Percentiles rank a stretch among this genome's conserved stretches.
Evolutionary conservation across 2,329 filamentous ascomycete species (phyloP).

Genomic region (Cercospora janseana): DNA sequence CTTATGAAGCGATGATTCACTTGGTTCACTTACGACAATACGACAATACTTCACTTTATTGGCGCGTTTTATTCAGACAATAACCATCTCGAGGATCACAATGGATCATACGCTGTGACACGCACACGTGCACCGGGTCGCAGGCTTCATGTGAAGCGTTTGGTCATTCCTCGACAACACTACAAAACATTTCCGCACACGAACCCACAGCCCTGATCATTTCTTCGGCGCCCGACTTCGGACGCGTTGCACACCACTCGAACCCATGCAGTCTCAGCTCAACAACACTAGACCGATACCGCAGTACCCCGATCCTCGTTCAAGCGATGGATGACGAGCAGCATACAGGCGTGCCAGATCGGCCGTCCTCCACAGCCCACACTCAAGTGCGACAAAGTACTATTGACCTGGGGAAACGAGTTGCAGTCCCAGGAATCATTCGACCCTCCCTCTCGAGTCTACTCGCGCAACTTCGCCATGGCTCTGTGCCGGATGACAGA

Average conservation of each 20-base stretch:
- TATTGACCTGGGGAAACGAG: neutral
- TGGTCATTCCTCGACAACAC: neutral
- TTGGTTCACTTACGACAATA: neutral
- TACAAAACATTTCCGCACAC: too few species aligned
- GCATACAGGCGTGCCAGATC: neutral
- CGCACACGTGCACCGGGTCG: neutral
- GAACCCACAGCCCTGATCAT: too few species aligned
- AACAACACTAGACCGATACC: too few species aligned
- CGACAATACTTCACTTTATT: neutral
- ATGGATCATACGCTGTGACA: neutral
- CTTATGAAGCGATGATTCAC: neutral
- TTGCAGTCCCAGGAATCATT: neutral
- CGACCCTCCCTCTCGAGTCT: neutral
- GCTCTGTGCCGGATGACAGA: neutral
- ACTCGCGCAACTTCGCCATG: neutral
- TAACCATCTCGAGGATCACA: too few species aligned
- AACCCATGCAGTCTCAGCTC: too few species aligned
- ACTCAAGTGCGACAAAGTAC: neutral
- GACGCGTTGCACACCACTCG: too few species aligned
- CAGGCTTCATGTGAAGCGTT: neutral
- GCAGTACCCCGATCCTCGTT: too few species aligned
- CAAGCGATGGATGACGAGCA: too few species aligned
- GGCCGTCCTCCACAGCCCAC: neutral
- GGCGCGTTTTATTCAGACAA: conserved; percentile 1
- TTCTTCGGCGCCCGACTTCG: too few species aligned